Evolutionary conservation across 495 filamentous ascomycete species (phyloP), one percentile per base, ranked within the genome.

Genomic region (Aspergillus panamensis): DNA sequence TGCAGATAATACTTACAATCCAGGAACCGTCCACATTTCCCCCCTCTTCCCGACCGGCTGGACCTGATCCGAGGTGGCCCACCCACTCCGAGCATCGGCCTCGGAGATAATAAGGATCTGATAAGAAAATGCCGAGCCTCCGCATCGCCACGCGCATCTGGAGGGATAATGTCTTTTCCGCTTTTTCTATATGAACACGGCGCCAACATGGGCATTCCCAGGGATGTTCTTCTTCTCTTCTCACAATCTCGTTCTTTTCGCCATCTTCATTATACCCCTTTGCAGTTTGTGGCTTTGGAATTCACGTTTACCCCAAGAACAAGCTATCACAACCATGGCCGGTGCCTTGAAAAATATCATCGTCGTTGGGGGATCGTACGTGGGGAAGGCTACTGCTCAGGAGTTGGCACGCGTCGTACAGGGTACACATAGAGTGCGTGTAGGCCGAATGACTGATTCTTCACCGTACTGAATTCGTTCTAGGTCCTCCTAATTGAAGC

Each of bases 401-500:
- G 73, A 77, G 51, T 66, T 77, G 0, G 73, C 74, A 7, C 61
- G 61, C 16, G 54, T 74, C 3, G 45, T 75, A n/a, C 74, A 73
- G 3, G 48, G 61, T 13, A 77, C 74, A 25, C 73, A 77, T 32
- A 57, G 72, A 42, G 73, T 66, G 57, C 33, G 53, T 21, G 1
- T 30, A 29, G 14, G 13, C 3, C 4, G 32, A 0, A 17, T 43
- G n/a, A 16, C 14, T 42, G 3, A 29, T 55, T 14, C 16, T 39
- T 16, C 21, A 48, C 20, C 31, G 56, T 17, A 60, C 52, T 13
- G 0, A 44, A 45, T 20, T n/a, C 13, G 13, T 25, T 39, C 16
- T 55, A 80, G 75, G 68, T 82, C 7, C 69, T 82, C 31, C 60
- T 82, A 8, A 69, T 78, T 21, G 79, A 82, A 55, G 69, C 76